Conservation (phyloP, 352 stramenopile genomes). For the Pythium rhizo-oryzae region DNA sequence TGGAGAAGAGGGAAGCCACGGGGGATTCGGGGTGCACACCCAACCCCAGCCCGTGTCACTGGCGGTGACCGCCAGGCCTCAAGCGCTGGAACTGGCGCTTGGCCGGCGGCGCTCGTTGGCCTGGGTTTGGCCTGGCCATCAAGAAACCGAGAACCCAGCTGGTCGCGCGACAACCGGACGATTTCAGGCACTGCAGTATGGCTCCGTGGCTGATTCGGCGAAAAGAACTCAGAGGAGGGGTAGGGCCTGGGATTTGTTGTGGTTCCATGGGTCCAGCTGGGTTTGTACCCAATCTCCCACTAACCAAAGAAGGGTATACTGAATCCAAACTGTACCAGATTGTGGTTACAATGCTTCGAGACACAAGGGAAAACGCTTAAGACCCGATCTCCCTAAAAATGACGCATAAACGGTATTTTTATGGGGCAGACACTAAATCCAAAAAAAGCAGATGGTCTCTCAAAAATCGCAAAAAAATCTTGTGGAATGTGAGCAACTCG, state of each 20-base stretch:
- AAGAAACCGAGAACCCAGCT: background rate
- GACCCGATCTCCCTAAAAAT: too few species aligned
- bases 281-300: background rate
- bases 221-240: background rate
- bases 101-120: background rate
- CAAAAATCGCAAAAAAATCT: too few species aligned
- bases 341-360: too few species aligned
- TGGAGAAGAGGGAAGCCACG: background rate
- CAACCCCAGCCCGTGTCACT: constrained; percentile 1
- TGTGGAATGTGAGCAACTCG: background rate
- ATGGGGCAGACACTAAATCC: too few species aligned
- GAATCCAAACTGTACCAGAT: too few species aligned
- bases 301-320: background rate
- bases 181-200: background rate
- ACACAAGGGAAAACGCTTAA: too few species aligned
- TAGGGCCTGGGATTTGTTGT: background rate
- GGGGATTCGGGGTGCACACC: constrained; percentile 15
- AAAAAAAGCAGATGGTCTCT: too few species aligned
- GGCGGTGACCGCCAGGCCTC: background rate
- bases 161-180: background rate
- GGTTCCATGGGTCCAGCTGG: background rate
- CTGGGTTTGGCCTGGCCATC: background rate
- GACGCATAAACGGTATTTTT: too few species aligned
- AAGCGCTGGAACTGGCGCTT: constrained; percentile 1
- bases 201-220: background rate